Base-by-base conservation (phyloP, 2,329 filamentous ascomycete species). In the Phialemoniopsis sp. region DNA sequence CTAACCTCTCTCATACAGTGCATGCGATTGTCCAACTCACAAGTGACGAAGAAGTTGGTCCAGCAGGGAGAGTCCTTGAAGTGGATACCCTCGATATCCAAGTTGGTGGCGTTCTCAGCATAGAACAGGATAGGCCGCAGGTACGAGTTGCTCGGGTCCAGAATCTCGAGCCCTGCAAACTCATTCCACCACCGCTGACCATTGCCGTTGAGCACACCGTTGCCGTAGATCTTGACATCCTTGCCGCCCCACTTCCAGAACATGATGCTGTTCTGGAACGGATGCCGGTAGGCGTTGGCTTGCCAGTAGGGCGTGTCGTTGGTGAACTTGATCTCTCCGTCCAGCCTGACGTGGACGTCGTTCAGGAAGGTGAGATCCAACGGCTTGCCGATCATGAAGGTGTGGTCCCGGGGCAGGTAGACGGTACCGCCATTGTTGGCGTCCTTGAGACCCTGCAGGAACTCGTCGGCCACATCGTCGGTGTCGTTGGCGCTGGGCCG, bases 171-270 rank as follows among this genome's bases (percentile, higher is more conserved):
- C 2, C 63, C 60, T 5, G 61, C 56, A 38, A 64, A 65, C 45
- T 64, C 62, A 39, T 67, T 60, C 63, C 63, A 67, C 64, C 64
- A 67, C 6, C 58, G 46, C 50, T 66, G 63, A 3, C 62, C 78
- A 43, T 80, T 77, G 1, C 72, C 76, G 41, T 82, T 74, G 32
- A 82, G 61, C 13, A 71, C 60, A 32, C 78, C 69, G 12, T 69
- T 6, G 32, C 80, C 80, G 40, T 69, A 76, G 47, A 83, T 78
- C 45, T 70, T 75, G 53, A 83, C 76, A 45, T 79, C 63, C 45
- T 74, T 68, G 10, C 79, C 78, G 40, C 78, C 77, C 77, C 77
- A 82, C 37, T 78, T 73, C 72, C 76, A 81, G 50, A 81, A 82
- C 40, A 76, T 76, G 40, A 81, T 73, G 4, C 70, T 77, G 44